Percentiles rank a stretch among this genome's conserved stretches.
These are phyloP conservation scores for Sanguinoderma infundibulare DNA, from an alignment of 1,284 basidiomycete genomes.

Conservation along the genomic window DNA sequence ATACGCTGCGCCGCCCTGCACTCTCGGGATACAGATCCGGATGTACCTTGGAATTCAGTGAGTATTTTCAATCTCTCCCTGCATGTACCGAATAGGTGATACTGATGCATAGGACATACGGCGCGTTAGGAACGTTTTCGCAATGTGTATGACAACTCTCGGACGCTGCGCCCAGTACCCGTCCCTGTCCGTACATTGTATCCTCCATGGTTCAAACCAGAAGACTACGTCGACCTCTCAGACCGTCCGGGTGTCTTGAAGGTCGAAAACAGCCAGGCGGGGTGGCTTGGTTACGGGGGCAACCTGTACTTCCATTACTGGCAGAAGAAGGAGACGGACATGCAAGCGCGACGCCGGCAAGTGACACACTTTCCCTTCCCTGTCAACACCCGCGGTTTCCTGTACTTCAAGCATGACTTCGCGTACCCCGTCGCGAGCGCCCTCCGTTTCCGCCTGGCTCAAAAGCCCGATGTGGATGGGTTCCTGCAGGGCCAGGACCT, in stretches of 20 bases:
- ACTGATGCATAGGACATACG: background rate
- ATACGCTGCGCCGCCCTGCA: background rate
- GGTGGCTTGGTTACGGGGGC: background rate
- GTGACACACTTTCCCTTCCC: slow-evolving; percentile 17
- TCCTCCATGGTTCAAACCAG: background rate
- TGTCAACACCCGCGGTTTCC: slow-evolving; percentile 14
- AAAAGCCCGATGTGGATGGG: background rate
- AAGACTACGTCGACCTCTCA: slow-evolving; percentile 18
- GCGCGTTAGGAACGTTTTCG: background rate
- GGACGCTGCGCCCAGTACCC: background rate
- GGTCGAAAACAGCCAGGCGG: background rate
- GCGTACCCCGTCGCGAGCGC: slow-evolving; percentile 6
- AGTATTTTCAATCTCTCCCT: background rate
- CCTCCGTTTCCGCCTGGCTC: slow-evolving; percentile 17
- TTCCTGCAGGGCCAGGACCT: slow-evolving; percentile 13
- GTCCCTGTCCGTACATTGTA: slow-evolving; percentile 10
- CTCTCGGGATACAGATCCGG: background rate
- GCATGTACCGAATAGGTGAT: background rate
- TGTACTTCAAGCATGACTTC: slow-evolving; percentile 12
- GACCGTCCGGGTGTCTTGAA: slow-evolving; percentile 1
- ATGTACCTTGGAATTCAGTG: background rate
- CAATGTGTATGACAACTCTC: background rate
- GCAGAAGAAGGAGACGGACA: background rate
- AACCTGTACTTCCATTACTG: slow-evolving; percentile 7
- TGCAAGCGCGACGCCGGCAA: background rate